A percentile compares a stretch with the other conserved stretches of the same genome.
phyloP scores from a whole-genome alignment of 2,329 filamentous ascomycete species.

The Lasiodiplodia sp. region DNA sequence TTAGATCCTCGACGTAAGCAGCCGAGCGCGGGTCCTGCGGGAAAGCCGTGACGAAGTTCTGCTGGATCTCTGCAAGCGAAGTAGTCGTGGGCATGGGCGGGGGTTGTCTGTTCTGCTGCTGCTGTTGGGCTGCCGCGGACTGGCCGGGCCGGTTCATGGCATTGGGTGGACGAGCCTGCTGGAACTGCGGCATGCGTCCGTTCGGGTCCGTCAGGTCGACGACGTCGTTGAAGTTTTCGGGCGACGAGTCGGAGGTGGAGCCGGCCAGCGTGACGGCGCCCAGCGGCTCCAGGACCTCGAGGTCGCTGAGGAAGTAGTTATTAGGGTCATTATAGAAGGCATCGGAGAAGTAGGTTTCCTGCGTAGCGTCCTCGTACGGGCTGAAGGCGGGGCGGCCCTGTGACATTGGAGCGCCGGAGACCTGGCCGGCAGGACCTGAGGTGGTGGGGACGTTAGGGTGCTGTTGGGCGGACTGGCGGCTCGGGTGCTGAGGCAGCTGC shows the following conservation, averaged over 20 bases:
- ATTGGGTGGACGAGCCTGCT: slow-evolving; percentile 5
- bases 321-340: slow-evolving; percentile 44
- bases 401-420: not conserved
- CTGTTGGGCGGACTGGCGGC: slow-evolving; percentile 9
- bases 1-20: slow-evolving; percentile 43
- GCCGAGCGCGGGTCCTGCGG: slow-evolving; percentile 28
- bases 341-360: slow-evolving; percentile 48
- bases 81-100: slow-evolving; percentile 19
- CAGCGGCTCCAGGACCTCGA: slow-evolving; percentile 48
- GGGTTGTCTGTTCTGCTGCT: slow-evolving; percentile 9
- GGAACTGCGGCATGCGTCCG: slow-evolving; percentile 24
- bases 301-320: slow-evolving; percentile 50
- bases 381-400: slow-evolving; percentile 40
- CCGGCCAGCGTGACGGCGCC: slow-evolving; percentile 40
- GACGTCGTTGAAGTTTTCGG: slow-evolving; percentile 40
- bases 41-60: slow-evolving; percentile 28
- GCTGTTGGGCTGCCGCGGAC: slow-evolving; percentile 20
- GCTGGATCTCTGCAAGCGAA: slow-evolving; percentile 29
- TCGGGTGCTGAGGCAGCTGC: slow-evolving; percentile 12
- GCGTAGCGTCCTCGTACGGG: slow-evolving; percentile 42
- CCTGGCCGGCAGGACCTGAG: slow-evolving; percentile 14
- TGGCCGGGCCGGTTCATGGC: slow-evolving; percentile 1
- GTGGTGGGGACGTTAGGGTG: not conserved
- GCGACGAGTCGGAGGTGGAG: slow-evolving; percentile 48
- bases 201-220: slow-evolving; percentile 25